Evolutionary conservation across 2,329 filamentous ascomycete species (phyloP).

Genomic region (Colletotrichum lentis): DNA sequence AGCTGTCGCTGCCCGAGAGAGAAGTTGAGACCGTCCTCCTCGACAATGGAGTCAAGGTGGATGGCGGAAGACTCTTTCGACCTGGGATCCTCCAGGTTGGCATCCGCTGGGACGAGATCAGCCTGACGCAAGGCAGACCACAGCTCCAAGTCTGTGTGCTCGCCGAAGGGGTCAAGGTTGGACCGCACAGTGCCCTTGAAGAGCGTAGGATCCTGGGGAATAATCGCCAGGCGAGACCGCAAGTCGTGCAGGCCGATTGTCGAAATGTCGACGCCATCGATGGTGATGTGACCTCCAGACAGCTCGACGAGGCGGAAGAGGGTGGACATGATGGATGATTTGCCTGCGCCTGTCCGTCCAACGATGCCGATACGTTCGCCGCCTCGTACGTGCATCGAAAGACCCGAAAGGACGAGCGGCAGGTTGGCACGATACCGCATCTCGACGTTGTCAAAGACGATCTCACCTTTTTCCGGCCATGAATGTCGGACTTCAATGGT

Average conservation of each 20-base stretch:
- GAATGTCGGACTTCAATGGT: slow-evolving; percentile 73
- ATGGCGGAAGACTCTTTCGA: slow-evolving; percentile 64
- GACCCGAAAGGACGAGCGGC: slow-evolving; percentile 75
- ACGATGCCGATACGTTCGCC: slow-evolving; percentile 85
- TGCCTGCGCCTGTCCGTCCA: slow-evolving; percentile 82
- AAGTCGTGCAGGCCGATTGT: slow-evolving; percentile 79
- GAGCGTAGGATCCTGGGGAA: slow-evolving; percentile 84
- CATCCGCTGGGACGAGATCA: slow-evolving; percentile 68
- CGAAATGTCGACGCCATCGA: slow-evolving; percentile 74
- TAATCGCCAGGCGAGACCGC: slow-evolving; percentile 79
- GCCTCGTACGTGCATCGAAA: slow-evolving; percentile 75
- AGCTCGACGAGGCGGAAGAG: slow-evolving; percentile 79
- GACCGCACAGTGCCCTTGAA: slow-evolving; percentile 82
- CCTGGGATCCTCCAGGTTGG: slow-evolving; percentile 39
- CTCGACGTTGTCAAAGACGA: slow-evolving; percentile 76
- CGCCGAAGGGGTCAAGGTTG: slow-evolving; percentile 82
- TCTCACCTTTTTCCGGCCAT: slow-evolving; percentile 90
- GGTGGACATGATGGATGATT: slow-evolving; percentile 83
- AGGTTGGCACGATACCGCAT: slow-evolving; percentile 80
- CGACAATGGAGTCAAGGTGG: slow-evolving; percentile 83
- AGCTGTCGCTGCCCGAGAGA: slow-evolving; percentile 93
- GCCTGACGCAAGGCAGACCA: slow-evolving; percentile 82
- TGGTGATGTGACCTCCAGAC: slow-evolving; percentile 67
- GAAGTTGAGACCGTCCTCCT: slow-evolving; percentile 96
- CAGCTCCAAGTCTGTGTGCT: slow-evolving; percentile 79